phyloP scores from a whole-genome alignment of 75 land plant species.

The Sequoia sempervirens region DNA sequence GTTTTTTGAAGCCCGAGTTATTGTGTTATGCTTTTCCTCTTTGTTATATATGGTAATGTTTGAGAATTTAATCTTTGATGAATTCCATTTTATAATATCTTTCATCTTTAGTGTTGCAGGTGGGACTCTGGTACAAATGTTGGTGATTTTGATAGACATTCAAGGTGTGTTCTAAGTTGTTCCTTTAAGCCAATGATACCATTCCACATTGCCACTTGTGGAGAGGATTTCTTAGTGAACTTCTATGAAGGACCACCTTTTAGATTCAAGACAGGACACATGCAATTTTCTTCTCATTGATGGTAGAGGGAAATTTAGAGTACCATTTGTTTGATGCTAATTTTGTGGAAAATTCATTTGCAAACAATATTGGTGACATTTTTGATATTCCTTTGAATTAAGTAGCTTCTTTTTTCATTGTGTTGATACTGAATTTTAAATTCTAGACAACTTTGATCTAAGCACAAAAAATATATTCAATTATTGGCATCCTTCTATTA shows the following conservation, averaged over 20 bases:
- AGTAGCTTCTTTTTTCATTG: neutral
- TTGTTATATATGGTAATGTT: neutral
- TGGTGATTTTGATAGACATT: constrained; percentile 96
- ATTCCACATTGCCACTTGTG: constrained; percentile 90
- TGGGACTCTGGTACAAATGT: constrained; percentile 95
- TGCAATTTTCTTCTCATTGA: constrained; percentile 35
- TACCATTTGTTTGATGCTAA: neutral
- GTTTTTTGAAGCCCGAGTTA: neutral
- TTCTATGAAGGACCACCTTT: constrained; percentile 99
- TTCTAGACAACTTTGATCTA: neutral
- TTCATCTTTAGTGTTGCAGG: constrained; percentile 39
- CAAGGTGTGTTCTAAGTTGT: constrained; percentile 94
- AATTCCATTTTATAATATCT: neutral
- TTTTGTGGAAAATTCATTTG: neutral
- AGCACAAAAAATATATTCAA: neutral
- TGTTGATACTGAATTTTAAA: neutral
- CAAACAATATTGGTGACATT: neutral
- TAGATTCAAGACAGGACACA: constrained; percentile 83
- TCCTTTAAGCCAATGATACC: constrained; percentile 92
- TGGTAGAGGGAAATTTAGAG: neutral
- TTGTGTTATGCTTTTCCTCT: neutral
- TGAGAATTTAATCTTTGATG: neutral
- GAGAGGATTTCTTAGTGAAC: constrained; percentile 93
- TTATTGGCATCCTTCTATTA: neutral
- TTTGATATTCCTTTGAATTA: neutral